Base-by-base conservation (phyloP, 2,329 filamentous ascomycete species). In the Verticillium dahliae region DNA sequence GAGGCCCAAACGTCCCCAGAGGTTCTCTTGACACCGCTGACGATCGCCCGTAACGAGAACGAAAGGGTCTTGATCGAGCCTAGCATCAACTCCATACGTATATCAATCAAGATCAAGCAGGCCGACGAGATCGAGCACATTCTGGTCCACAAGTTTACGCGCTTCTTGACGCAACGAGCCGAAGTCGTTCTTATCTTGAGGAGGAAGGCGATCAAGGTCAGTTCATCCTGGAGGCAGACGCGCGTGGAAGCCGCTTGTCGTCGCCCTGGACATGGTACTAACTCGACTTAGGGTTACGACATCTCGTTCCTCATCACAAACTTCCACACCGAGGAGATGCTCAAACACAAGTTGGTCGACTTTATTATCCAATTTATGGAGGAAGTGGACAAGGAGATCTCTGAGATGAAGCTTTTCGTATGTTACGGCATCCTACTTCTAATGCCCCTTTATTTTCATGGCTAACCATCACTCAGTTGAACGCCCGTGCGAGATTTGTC, bases 291-390 rank as follows among this genome's bases (percentile, higher is more conserved):
- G 91, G 95, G 94, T 69, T 99, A 99, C 75, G 95, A 99, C 70
- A 99, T 99, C 69, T 97, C 93, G 7, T 99, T 99, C 81, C 76
- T 99, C 72, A 96, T 99, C 73, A 99, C 95, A 56, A 99, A 99
- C 79, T 96, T 95, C 81, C 95, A 99, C 72, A 98, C 95, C 4
- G 95, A 98, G 76, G 91, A 96, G 74, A 97, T 99, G 92, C 77
- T 98, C 74, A 98, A 98, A 82, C 94, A 99, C 75, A 98, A 99
- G 81, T 83, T 99, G 69, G 96, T 99, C 38, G 95, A 99, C 75
- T 99, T 99, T 72, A 96, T 99, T 69, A 97, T 99, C 67, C 89
- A 98, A 72, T 99, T 99, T 72, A 98, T 99, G 94, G 94, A 99
- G 77, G 95, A 99, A 75, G 96, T 99, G 4, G 96, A 99, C 77